A percentile compares a stretch with the other conserved stretches of the same genome.
Evolutionary conservation across 1,139 yeast species (phyloP).

Genomic region (Kazachstania sp.): DNA sequence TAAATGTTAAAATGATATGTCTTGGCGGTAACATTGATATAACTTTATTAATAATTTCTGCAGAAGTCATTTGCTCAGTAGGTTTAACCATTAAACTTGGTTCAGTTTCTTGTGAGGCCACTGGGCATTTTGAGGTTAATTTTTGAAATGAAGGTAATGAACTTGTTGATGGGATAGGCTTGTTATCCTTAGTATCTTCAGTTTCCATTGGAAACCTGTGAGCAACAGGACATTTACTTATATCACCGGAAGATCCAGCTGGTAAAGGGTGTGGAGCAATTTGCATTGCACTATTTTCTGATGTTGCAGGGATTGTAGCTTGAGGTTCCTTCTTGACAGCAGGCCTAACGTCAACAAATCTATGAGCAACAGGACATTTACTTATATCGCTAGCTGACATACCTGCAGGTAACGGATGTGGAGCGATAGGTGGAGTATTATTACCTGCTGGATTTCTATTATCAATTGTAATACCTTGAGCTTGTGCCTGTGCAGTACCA

Average conservation of each 20-base stretch:
- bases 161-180: not conserved
- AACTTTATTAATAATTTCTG: conserved; percentile 8
- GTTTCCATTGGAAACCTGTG: conserved; percentile 6
- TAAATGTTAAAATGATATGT: conserved; percentile 33
- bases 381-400: conserved; percentile 1
- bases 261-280: conserved; percentile 10
- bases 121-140: conserved; percentile 6
- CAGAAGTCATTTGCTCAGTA: conserved; percentile 6
- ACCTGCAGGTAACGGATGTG: conserved; percentile 4
- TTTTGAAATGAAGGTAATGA: conserved; percentile 6
- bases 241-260: not conserved
- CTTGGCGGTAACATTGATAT: conserved; percentile 34
- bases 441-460: not conserved
- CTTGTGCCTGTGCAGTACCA: not conserved
- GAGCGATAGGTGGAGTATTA: not conserved
- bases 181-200: not conserved
- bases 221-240: conserved; percentile 14
- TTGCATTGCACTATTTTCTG: conserved; percentile 1
- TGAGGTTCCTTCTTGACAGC: not conserved
- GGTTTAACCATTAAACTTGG: not conserved
- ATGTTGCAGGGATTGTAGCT: not conserved
- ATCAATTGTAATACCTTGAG: not conserved
- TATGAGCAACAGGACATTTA: conserved; percentile 12
- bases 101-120: not conserved
- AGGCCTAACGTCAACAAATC: conserved; percentile 4